Percentiles rank a stretch among this genome's conserved stretches.
phyloP scores from a whole-genome alignment of 2,329 filamentous ascomycete genomes.

The Trichoderma afroharzianum region DNA sequence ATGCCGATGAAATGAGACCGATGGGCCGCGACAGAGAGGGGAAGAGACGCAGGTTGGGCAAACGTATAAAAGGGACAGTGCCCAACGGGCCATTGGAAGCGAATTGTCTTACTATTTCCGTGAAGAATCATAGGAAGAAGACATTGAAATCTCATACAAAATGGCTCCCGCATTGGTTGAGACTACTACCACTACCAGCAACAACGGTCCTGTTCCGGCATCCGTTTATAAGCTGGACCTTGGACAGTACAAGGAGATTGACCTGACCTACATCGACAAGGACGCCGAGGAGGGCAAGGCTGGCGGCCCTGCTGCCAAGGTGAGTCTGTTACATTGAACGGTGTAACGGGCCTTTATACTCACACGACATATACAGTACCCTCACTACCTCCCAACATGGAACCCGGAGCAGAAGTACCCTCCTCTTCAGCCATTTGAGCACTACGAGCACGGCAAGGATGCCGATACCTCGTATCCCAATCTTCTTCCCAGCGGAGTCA shows the following conservation, averaged over 20 bases:
- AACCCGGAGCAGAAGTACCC: slow-evolving; percentile 60
- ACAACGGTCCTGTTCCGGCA: slow-evolving; percentile 13
- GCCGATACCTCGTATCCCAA: slow-evolving; percentile 68
- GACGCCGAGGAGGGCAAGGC: slow-evolving; percentile 29
- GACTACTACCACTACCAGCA: slow-evolving; percentile 18
- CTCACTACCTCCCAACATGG: slow-evolving; percentile 72
- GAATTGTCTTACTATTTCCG: background rate
- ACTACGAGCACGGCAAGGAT: slow-evolving; percentile 72
- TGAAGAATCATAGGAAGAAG: background rate
- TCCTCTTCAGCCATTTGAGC: slow-evolving; percentile 65
- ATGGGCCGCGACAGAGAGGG: slow-evolving; percentile 12
- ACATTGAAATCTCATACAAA: background rate
- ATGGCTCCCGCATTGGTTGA: slow-evolving; percentile 26
- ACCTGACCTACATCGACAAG: slow-evolving; percentile 25
- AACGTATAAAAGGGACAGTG: slow-evolving; percentile 3
- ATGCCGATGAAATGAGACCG: background rate
- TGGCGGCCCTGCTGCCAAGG: slow-evolving; percentile 28
- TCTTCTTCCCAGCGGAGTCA: slow-evolving; percentile 53
- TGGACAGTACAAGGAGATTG: slow-evolving; percentile 32
- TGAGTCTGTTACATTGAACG: slow-evolving; percentile 12
- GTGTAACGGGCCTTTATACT: background rate
- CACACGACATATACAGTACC: slow-evolving; percentile 45
- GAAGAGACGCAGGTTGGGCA: background rate
- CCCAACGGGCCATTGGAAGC: background rate
- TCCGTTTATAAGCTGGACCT: slow-evolving; percentile 25